Evolutionary conservation across 768 basidiomycete genomes (phyloP).

Genomic region (Tulasnella sp.): DNA sequence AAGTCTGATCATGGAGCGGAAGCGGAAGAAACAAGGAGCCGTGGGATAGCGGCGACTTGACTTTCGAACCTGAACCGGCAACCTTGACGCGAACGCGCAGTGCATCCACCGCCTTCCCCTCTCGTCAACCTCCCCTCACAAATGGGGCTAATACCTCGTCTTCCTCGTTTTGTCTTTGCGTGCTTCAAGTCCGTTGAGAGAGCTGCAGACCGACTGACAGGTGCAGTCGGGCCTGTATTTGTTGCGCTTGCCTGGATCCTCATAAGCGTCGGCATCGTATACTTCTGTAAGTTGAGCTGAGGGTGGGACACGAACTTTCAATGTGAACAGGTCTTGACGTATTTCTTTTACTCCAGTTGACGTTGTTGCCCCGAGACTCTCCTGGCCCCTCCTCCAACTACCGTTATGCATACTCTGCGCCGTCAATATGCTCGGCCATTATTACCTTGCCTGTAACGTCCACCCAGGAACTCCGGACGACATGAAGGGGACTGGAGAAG

Average conservation of each 20-base stretch:
- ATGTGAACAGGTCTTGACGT: neutral
- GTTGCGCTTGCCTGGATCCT: slow-evolving; percentile 74
- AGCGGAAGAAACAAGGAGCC: neutral
- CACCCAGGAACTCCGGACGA: slow-evolving; percentile 77
- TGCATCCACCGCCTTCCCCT: neutral
- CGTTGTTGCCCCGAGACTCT: slow-evolving; percentile 64
- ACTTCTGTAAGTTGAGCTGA: slow-evolving; percentile 64
- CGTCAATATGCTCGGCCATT: slow-evolving; percentile 72
- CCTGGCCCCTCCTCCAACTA: slow-evolving; percentile 54
- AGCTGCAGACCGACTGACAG: slow-evolving; percentile 72
- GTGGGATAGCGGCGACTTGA: slow-evolving; percentile 4
- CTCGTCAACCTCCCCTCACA: neutral
- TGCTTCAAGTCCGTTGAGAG: slow-evolving; percentile 69
- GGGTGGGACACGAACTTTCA: neutral
- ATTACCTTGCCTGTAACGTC: slow-evolving; percentile 78
- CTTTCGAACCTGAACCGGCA: neutral
- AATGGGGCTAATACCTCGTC: slow-evolving; percentile 1
- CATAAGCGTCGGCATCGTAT: slow-evolving; percentile 60
- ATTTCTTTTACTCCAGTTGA: slow-evolving; percentile 52
- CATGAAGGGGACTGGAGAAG: slow-evolving; percentile 36
- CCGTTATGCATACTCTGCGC: slow-evolving; percentile 73
- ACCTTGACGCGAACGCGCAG: neutral
- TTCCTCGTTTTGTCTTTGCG: slow-evolving; percentile 42
- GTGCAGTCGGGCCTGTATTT: slow-evolving; percentile 89
- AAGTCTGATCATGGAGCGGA: slow-evolving; percentile 4